Conservation (phyloP, 331 rosid species). For the Rhamnella rubrinervis region DNA sequence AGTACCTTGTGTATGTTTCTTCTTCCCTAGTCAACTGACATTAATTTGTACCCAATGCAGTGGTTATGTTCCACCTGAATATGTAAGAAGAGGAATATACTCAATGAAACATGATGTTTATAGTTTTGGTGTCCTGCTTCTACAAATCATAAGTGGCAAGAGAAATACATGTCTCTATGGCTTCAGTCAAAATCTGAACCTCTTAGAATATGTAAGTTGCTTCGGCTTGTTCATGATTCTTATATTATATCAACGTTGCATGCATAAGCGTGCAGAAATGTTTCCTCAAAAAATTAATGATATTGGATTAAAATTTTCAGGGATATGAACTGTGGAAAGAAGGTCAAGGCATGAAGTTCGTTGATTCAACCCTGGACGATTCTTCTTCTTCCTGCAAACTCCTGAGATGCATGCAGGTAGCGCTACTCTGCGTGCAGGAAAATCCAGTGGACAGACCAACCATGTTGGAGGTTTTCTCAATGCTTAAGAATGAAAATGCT, state of each 20-base stretch:
- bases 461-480: slow-evolving; percentile 21
- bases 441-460: slow-evolving; percentile 24
- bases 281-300: too few relatives aligned
- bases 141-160: slow-evolving; percentile 45
- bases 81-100: slow-evolving; percentile 28
- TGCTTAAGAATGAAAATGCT: slow-evolving; percentile 22
- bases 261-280: too few relatives aligned
- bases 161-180: slow-evolving; percentile 25
- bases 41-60: too few relatives aligned
- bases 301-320: slow-evolving; percentile 2
- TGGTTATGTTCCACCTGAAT: slow-evolving; percentile 42
- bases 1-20: too few relatives aligned
- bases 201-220: slow-evolving; percentile 36
- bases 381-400: slow-evolving; percentile 23
- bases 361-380: slow-evolving; percentile 35
- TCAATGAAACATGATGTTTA: slow-evolving; percentile 42
- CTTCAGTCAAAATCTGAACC: slow-evolving; percentile 17
- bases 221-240: neutral
- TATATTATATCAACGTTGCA: too few relatives aligned
- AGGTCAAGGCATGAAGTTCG: slow-evolving; percentile 25
- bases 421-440: slow-evolving; percentile 19
- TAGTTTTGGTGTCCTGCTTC: slow-evolving; percentile 46
- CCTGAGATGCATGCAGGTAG: slow-evolving; percentile 25
- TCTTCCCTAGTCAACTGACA: too few relatives aligned
- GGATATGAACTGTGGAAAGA: slow-evolving; percentile 37